Conservation (phyloP, 2,329 filamentous ascomycete genomes). For the Mycogone perniciosa region DNA sequence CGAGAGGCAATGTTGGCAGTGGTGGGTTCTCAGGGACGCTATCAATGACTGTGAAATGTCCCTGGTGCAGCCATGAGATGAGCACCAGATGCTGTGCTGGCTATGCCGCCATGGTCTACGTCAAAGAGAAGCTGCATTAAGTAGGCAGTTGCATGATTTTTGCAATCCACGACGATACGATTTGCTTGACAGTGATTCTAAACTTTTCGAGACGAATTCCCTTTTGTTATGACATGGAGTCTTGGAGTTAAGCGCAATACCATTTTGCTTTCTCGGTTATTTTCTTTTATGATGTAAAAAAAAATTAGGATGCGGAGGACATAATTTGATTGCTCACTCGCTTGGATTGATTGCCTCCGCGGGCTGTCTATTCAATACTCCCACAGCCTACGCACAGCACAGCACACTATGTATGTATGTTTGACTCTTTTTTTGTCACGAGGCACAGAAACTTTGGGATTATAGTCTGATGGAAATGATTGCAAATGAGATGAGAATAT, state of each 20-base stretch:
- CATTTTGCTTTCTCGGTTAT: background rate
- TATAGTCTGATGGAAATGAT: background rate
- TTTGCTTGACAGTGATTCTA: background rate
- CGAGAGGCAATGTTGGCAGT: constrained; percentile 40
- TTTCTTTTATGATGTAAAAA: background rate
- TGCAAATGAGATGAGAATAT: constrained; percentile 4
- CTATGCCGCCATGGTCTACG: constrained; percentile 59
- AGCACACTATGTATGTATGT: background rate
- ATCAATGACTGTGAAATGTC: constrained; percentile 59
- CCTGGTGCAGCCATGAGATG: constrained; percentile 69
- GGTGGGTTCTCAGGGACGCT: constrained; percentile 50
- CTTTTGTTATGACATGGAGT: background rate
- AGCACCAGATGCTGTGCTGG: constrained; percentile 62
- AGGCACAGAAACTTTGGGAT: background rate
- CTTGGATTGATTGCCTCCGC: background rate
- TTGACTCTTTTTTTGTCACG: background rate
- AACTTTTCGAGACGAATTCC: background rate
- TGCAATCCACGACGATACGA: background rate
- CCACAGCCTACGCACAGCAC: background rate
- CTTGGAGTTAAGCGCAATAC: background rate
- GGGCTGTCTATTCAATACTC: background rate
- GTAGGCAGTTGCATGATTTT: background rate
- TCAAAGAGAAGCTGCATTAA: constrained; percentile 57
- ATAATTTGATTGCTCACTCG: background rate
- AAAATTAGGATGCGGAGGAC: background rate